phyloP scores from a whole-genome alignment of 805 yeast genomes.

The Saccharomyces eubayanus region DNA sequence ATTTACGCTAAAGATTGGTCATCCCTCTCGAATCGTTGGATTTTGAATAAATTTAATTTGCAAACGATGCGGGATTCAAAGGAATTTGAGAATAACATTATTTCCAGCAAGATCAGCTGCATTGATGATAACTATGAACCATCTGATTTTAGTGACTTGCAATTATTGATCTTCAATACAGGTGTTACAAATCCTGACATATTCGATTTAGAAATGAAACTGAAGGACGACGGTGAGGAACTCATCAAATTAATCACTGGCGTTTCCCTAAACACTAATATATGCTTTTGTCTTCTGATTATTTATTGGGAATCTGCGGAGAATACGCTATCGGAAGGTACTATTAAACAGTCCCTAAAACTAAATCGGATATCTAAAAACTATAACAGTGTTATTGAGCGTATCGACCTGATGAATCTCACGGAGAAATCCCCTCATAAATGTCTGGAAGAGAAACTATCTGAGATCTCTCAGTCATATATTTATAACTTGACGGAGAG shows the following conservation, averaged over 20 bases:
- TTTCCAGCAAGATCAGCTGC: slow-evolving; percentile 16
- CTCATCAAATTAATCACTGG: slow-evolving; percentile 32
- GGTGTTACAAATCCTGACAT: slow-evolving; percentile 29
- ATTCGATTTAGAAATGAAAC: slow-evolving; percentile 30
- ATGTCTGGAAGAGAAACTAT: slow-evolving; percentile 25
- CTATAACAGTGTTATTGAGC: slow-evolving; percentile 22
- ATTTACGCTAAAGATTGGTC: slow-evolving; percentile 22
- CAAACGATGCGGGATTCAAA: slow-evolving; percentile 1
- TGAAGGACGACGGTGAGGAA: slow-evolving; percentile 29
- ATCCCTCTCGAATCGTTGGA: slow-evolving; percentile 28
- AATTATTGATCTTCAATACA: slow-evolving; percentile 33
- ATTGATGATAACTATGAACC: slow-evolving; percentile 21
- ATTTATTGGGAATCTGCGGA: slow-evolving; percentile 37
- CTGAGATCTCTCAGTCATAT: slow-evolving; percentile 18
- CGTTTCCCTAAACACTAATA: slow-evolving; percentile 29
- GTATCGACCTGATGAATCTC: slow-evolving; percentile 25
- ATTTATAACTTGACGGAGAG: slow-evolving; percentile 28
- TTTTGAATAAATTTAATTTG: slow-evolving; percentile 30
- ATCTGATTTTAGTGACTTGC: slow-evolving; percentile 22
- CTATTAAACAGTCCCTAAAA: slow-evolving; percentile 16
- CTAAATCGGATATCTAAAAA: slow-evolving; percentile 26
- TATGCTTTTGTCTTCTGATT: slow-evolving; percentile 29
- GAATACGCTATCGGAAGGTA: slow-evolving; percentile 12
- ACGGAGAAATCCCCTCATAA: slow-evolving; percentile 26
- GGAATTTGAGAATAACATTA: background rate